These are phyloP conservation scores for Candida sp. DNA, from an alignment of 1,139 yeast species.

Conservation along the genomic window DNA sequence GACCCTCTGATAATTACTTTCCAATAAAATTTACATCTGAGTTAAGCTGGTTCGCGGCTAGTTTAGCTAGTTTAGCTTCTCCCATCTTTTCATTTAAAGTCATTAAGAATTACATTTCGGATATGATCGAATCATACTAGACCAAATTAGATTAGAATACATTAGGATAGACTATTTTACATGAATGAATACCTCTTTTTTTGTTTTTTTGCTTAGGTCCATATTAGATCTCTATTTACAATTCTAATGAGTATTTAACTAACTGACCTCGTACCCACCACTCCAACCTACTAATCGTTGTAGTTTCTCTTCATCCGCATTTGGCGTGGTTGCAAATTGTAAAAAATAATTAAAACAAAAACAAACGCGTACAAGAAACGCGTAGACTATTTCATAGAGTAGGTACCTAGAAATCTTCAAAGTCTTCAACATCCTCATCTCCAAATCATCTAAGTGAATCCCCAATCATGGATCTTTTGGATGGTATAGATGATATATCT, in stretches of 20 bases:
- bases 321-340: neutral
- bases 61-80: neutral
- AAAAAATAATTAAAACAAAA: neutral
- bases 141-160: too few relatives aligned
- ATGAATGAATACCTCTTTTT: neutral
- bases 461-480: constrained; percentile 15
- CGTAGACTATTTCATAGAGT: neutral
- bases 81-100: neutral
- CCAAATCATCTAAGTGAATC: neutral
- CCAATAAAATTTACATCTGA: neutral
- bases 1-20: neutral
- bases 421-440: neutral
- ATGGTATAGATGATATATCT: constrained; percentile 11
- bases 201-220: neutral
- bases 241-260: too few relatives aligned
- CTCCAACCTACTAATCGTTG: neutral
- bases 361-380: neutral
- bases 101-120: neutral
- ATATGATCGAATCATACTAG: neutral
- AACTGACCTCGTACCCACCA: neutral
- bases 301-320: neutral
- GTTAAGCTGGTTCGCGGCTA: neutral
- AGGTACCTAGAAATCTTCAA: neutral
- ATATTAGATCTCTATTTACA: too few relatives aligned
- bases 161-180: neutral